These are phyloP conservation scores for Aspergillus sp. DNA, from an alignment of 2,329 filamentous ascomycete genomes.

Conservation along the genomic window DNA sequence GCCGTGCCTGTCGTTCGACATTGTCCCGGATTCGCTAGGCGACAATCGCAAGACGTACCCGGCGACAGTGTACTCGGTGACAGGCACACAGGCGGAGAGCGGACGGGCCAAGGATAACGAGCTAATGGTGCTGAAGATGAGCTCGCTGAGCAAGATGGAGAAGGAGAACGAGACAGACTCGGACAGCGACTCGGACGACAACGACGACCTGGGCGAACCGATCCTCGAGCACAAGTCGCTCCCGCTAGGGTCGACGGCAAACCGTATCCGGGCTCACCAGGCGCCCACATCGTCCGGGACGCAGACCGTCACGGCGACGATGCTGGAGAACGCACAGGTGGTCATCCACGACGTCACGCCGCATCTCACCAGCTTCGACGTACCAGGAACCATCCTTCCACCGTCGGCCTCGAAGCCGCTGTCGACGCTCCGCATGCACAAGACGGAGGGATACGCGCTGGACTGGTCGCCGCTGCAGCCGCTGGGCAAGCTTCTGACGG, in stretches of 20 bases:
- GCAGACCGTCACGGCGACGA: slow-evolving; percentile 77
- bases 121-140: slow-evolving; percentile 93
- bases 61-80: slow-evolving; percentile 87
- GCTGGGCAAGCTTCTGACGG: slow-evolving; percentile 78
- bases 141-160: slow-evolving; percentile 81
- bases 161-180: slow-evolving; percentile 59
- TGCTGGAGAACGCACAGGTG: slow-evolving; percentile 83
- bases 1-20: slow-evolving; percentile 95
- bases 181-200: slow-evolving; percentile 61
- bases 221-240: slow-evolving; percentile 91
- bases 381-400: slow-evolving; percentile 70
- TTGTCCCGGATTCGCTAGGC: slow-evolving; percentile 76
- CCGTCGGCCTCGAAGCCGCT: slow-evolving; percentile 81
- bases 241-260: slow-evolving; percentile 77
- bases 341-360: slow-evolving; percentile 91
- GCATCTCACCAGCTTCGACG: slow-evolving; percentile 82
- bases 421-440: slow-evolving; percentile 81
- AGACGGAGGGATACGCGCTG: slow-evolving; percentile 88
- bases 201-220: slow-evolving; percentile 67
- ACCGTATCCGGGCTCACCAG: slow-evolving; percentile 85
- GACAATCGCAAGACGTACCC: slow-evolving; percentile 89
- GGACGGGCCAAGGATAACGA: slow-evolving; percentile 75
- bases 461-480: slow-evolving; percentile 85
- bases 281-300: slow-evolving; percentile 55
- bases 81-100: slow-evolving; percentile 83